Conservation (phyloP, 306 rosid genomes). For the Cajanus cajan region DNA sequence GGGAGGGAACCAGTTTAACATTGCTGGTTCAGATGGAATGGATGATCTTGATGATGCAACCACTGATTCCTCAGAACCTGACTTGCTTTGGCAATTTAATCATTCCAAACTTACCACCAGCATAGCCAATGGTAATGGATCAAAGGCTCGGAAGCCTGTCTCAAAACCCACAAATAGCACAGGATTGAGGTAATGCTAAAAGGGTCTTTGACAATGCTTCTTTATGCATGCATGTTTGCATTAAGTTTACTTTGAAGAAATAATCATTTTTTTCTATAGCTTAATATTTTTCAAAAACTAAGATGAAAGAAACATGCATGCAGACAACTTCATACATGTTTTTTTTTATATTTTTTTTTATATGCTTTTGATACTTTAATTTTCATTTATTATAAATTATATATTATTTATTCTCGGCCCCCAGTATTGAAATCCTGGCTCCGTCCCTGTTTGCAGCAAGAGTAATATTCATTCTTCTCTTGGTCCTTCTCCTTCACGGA, state of each 20-base stretch:
- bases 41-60: constrained; percentile 94
- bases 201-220: background rate
- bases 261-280: too few species aligned
- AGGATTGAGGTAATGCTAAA: constrained; percentile 61
- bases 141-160: constrained; percentile 51
- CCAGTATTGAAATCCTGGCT: too few species aligned
- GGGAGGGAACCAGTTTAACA: constrained; percentile 58
- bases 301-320: background rate
- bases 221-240: background rate
- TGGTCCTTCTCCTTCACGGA: constrained; percentile 83
- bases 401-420: too few species aligned
- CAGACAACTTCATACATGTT: background rate
- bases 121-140: constrained; percentile 52
- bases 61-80: constrained; percentile 92
- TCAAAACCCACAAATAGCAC: constrained; percentile 58
- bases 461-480: constrained; percentile 45
- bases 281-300: too few species aligned
- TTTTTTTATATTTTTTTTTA: background rate
- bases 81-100: constrained; percentile 90
- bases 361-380: background rate
- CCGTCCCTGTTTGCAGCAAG: constrained; percentile 74
- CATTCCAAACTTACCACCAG: constrained; percentile 55
- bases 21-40: constrained; percentile 62
- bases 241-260: background rate
- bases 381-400: too few species aligned